Base-by-base conservation (phyloP, 805 yeast species). In the Kodamaea lidongshanica region DNA sequence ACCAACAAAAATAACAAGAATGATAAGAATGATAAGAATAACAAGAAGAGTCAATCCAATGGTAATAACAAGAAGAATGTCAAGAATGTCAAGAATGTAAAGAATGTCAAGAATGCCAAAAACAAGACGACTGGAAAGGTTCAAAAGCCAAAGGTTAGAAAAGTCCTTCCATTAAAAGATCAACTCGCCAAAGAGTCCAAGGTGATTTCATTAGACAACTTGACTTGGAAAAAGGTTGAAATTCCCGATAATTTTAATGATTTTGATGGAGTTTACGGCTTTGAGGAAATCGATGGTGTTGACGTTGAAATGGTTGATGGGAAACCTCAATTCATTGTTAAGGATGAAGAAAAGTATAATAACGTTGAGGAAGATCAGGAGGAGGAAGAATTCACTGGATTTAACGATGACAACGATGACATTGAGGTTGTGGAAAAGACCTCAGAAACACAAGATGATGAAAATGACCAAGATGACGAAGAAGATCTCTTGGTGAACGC, bases 241-340 rank as follows among this genome's bases (percentile, higher is more conserved):
- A 70, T 88, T 30, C 89, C 94, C 4, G 89, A 84, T 40, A 78
- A 85, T 15, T 56, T 84, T 28, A 95, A 78, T 37, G 95, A 86
- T 54, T 84, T 81, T 48, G 88, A 83, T 41, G 96, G 96, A 0
- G 80, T 88, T 45, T 86, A 78, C 52, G 98, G 96, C 0, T 61
- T 92, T 19, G 98, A 89, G 53, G 97, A 89, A 52, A 69, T 92
- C 29, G 96, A 86, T 34, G 96, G 96, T 25, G 96, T 89, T 19
- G 88, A 72, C 46, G 88, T 89, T 5, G 75, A 82, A 37, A 67
- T 77, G 32, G 72, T 75, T 2, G 64, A 83, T 38, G 95, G 95
- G 9, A 59, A 65, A 29, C 77, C 80, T 0, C 71, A 72, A 32
- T 81, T 79, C 45, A 42, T 56, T 7, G 56, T 56, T 10, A 54